Conservation (phyloP, 495 filamentous ascomycete genomes). For the Penicillium canariense region DNA sequence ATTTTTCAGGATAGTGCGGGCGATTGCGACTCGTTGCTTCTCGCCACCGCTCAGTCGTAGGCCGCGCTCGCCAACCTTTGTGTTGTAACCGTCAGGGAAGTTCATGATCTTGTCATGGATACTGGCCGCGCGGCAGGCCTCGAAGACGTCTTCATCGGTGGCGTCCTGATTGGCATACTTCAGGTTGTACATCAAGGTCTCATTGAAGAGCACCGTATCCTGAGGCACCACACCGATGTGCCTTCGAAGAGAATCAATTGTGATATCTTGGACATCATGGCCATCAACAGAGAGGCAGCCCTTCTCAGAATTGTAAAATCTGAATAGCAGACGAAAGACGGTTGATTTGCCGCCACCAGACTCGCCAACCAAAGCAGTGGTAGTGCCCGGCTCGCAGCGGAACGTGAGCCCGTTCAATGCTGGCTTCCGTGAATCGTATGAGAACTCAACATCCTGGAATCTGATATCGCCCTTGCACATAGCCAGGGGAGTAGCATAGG, state of each 20-base stretch:
- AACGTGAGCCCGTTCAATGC: constrained; percentile 82
- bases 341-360: constrained; percentile 97
- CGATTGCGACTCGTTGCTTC: constrained; percentile 96
- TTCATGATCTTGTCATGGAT: constrained; percentile 94
- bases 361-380: constrained; percentile 92
- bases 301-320: constrained; percentile 81
- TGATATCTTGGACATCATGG: constrained; percentile 77
- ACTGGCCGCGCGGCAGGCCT: constrained; percentile 86
- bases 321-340: constrained; percentile 91
- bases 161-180: constrained; percentile 87
- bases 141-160: constrained; percentile 81
- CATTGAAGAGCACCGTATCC: constrained; percentile 95
- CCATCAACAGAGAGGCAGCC: constrained; percentile 83
- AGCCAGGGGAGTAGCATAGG: constrained; percentile 52
- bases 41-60: constrained; percentile 91
- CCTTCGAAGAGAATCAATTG: constrained; percentile 86
- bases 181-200: constrained; percentile 94
- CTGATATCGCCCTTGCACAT: constrained; percentile 74
- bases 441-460: constrained; percentile 85
- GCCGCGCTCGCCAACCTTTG: constrained; percentile 93
- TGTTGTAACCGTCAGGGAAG: constrained; percentile 90
- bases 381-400: constrained; percentile 80
- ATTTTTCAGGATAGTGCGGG: constrained; percentile 92
- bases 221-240: constrained; percentile 96
- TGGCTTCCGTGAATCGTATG: constrained; percentile 84